Conservation (phyloP, 352 stramenopile genomes). For the Phytophthora fragariae region DNA sequence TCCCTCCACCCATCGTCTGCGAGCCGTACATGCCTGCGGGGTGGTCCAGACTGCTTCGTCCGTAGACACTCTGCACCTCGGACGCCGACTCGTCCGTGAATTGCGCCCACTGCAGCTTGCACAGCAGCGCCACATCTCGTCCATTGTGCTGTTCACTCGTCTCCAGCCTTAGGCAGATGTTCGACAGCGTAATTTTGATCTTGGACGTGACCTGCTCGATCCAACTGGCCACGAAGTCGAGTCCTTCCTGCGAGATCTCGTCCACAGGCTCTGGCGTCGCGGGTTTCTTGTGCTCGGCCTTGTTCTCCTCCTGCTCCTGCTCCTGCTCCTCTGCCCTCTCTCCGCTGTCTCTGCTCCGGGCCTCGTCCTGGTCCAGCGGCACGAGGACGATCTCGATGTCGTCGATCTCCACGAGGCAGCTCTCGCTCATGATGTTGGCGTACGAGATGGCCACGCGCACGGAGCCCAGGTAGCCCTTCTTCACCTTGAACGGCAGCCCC, state of each 20-base stretch:
- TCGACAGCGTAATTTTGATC: slow-evolving; percentile 90
- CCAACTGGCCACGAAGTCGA: slow-evolving; percentile 91
- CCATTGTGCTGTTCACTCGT: slow-evolving; percentile 66
- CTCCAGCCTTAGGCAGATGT: slow-evolving; percentile 84
- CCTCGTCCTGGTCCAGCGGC: slow-evolving; percentile 41
- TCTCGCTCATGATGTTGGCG: slow-evolving; percentile 89
- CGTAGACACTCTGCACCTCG: slow-evolving; percentile 80
- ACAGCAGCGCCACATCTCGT: slow-evolving; percentile 75
- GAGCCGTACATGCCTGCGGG: slow-evolving; percentile 37
- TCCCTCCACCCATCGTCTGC: slow-evolving; percentile 44
- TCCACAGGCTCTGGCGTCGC: slow-evolving; percentile 57
- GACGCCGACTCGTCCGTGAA: slow-evolving; percentile 86
- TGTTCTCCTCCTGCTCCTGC: slow-evolving; percentile 10
- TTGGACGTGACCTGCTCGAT: slow-evolving; percentile 92
- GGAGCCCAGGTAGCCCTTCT: slow-evolving; percentile 87
- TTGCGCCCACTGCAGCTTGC: slow-evolving; percentile 81
- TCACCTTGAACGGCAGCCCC: slow-evolving; percentile 82
- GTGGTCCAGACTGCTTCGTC: slow-evolving; percentile 48
- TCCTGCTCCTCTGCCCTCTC: not conserved
- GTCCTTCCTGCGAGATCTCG: slow-evolving; percentile 87
- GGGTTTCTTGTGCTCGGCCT: slow-evolving; percentile 14
- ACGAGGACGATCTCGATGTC: slow-evolving; percentile 91
- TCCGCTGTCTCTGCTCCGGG: slow-evolving; percentile 15
- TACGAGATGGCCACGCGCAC: slow-evolving; percentile 89
- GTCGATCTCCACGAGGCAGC: slow-evolving; percentile 88